Conservation (phyloP, 495 filamentous ascomycete genomes). For the Sordaria brevicollis region DNA sequence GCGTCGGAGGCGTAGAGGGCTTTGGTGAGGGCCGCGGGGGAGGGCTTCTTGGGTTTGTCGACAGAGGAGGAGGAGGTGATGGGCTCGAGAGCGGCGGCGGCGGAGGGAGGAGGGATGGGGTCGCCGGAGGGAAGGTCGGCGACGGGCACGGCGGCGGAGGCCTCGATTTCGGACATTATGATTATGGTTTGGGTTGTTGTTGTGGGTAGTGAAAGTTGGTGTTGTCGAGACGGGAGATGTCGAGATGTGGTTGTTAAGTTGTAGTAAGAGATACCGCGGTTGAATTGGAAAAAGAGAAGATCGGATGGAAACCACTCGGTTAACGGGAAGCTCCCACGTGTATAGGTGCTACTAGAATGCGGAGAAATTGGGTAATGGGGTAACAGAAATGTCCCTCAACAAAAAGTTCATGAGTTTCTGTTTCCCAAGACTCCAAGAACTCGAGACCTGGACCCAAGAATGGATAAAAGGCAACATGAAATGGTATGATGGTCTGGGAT, state of each 20-base stretch:
- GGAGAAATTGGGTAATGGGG: not conserved
- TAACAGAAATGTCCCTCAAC: not conserved
- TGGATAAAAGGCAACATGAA: not conserved
- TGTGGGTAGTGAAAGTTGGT: not conserved
- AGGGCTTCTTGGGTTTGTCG: conserved; percentile 27
- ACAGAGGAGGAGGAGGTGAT: conserved; percentile 27
- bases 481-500: not conserved
- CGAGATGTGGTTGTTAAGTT: not conserved
- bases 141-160: conserved; percentile 14
- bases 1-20: conserved; percentile 30
- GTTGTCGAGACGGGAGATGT: not conserved
- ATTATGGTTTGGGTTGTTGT: not conserved
- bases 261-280: not conserved
- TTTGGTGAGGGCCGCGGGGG: conserved; percentile 11
- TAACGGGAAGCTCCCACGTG: not conserved
- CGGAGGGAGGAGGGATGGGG: conserved; percentile 20
- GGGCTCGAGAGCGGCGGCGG: conserved; percentile 15
- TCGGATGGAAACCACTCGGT: not conserved
- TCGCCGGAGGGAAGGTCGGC: conserved; percentile 31
- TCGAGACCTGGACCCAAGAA: not conserved
- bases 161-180: conserved; percentile 6
- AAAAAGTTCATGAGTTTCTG: not conserved
- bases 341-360: not conserved
- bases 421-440: no score
- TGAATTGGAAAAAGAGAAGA: not conserved